Evolutionary conservation across 257 asterid genomes (phyloP).

Genomic region (Cynanchum wilfordii): DNA sequence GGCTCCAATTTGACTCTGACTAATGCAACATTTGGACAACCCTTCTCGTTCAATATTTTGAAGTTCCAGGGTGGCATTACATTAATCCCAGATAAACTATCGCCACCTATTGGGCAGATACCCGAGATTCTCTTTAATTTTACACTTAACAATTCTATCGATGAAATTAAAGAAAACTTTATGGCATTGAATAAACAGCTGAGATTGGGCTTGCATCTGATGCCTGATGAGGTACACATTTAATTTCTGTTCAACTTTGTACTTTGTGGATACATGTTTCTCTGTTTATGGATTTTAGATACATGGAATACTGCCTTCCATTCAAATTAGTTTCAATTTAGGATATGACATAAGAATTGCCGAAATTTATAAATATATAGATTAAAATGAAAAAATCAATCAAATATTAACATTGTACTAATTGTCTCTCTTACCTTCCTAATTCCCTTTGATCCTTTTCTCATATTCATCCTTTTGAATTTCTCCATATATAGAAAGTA

Average conservation of each 20-base stretch:
- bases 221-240: constrained; percentile 52
- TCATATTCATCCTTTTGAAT: not conserved
- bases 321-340: not conserved
- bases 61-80: constrained; percentile 78
- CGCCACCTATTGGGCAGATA: constrained; percentile 24
- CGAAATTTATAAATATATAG: not conserved
- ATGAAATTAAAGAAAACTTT: constrained; percentile 59
- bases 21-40: constrained; percentile 55
- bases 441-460: not conserved
- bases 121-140: constrained; percentile 54
- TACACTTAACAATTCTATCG: constrained; percentile 66
- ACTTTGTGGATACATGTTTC: not conserved
- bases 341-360: not conserved
- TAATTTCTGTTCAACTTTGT: not conserved
- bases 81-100: constrained; percentile 42
- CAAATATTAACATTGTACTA: not conserved
- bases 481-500: not conserved
- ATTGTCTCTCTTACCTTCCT: not conserved
- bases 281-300: not conserved
- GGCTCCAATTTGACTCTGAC: constrained; percentile 60
- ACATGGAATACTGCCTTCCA: not conserved
- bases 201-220: constrained; percentile 52
- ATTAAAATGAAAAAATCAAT: not conserved
- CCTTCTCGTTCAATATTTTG: constrained; percentile 64
- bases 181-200: constrained; percentile 59